These are phyloP conservation scores for Metarhizium brunneum DNA, from an alignment of 2,329 filamentous ascomycete genomes.

Conservation along the genomic window DNA sequence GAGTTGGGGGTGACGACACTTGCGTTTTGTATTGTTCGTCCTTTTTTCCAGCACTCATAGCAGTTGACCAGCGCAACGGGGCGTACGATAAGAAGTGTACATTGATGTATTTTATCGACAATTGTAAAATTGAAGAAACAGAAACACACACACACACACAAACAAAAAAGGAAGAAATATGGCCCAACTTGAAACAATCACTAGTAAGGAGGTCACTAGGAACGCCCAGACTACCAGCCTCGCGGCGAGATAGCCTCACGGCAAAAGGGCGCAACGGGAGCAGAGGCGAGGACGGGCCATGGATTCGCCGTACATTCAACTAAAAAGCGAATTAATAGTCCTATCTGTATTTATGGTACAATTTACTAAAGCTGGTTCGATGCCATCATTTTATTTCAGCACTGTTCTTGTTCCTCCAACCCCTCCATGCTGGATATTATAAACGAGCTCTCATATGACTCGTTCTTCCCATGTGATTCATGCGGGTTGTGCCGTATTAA, in stretches of 20 bases:
- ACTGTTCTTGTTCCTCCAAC: neutral
- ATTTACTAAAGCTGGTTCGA: too few species aligned
- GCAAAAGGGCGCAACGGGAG: neutral
- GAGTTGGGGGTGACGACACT: neutral
- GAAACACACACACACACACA: too few species aligned
- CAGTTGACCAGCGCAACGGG: too few species aligned
- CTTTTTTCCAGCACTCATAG: too few species aligned
- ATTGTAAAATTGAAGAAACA: too few species aligned
- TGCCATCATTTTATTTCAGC: neutral
- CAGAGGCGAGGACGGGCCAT: neutral
- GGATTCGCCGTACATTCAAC: too few species aligned
- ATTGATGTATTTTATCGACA: neutral
- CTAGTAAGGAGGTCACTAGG: neutral
- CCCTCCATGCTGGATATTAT: neutral
- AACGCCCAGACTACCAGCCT: neutral
- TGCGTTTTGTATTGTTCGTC: too few species aligned
- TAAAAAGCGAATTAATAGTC: too few species aligned
- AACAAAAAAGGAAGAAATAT: too few species aligned
- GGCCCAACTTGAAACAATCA: neutral
- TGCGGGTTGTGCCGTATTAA: neutral
- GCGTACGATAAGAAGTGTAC: neutral
- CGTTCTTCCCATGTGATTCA: neutral
- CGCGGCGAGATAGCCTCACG: neutral
- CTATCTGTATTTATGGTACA: too few species aligned
- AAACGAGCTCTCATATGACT: neutral